Evolutionary conservation across 1,284 basidiomycete genomes (phyloP), one percentile per base, ranked within the genome.

Genomic region (Leccinum ponderosum): DNA sequence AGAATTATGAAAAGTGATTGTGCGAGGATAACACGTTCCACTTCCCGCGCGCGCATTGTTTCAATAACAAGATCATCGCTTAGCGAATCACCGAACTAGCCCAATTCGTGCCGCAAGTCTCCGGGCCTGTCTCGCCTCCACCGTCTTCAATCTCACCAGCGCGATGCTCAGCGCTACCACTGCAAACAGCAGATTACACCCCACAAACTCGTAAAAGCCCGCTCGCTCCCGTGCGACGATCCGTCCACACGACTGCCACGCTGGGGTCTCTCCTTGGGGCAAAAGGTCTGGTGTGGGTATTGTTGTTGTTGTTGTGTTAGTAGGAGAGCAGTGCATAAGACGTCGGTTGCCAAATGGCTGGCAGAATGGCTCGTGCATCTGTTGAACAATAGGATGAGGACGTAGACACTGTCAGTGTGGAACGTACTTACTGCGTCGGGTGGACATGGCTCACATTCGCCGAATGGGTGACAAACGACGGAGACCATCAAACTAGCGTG

Each of bases 181-280:
- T 2, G 87, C 86, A 69, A 97, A 87, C 6, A 90, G 70, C 42
- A 92, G 66, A 71, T 95, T 97, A 72, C 89, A 87, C 35, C 86
- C 91, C 3, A 95, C 78, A 73, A 96, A 97, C 73, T 96, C 93
- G 76, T 87, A 92, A 71, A 93, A 97, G 73, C 94, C 91, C 4
- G 84, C 88, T 53, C 88, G 85, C 75, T 97, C 94, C 64, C 85
- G 81, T 39, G 80, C 76, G 47, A 91, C 79, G 31, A 94, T 91
- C 61, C 92, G 91, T 4, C 94, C 94, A 69, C 94, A 97, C 3
- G 92, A 87, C 71, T 94, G 90, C 93, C 93, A 97, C 2, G 93
- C 93, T 3, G 89, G 87, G 1, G 85, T 87, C 73, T 93, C 91
- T 27, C 89, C 90, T 54, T 78, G 69, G 55, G 29, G 70, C 66